Conservation (phyloP, 23 red algal genomes). For the Cyanidioschyzon merolae region DNA sequence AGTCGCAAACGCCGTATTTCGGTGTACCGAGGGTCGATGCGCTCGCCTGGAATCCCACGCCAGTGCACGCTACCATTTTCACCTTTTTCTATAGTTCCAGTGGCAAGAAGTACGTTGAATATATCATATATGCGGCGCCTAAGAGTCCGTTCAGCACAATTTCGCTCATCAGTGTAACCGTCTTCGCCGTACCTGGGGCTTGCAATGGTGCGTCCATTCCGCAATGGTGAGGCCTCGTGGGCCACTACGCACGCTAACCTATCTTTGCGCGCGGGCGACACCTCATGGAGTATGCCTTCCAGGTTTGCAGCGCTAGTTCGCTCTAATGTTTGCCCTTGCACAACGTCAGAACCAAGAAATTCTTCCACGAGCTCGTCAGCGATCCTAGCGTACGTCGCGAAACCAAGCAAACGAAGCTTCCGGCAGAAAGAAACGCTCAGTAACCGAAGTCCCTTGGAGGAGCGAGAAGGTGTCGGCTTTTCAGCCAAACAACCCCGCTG, state of each 20-base stretch:
- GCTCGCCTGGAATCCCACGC: neutral
- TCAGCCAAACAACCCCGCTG: no score
- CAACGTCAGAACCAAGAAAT: neutral
- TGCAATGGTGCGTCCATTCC: neutral
- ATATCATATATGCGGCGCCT: constrained; percentile 4
- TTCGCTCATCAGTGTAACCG: neutral
- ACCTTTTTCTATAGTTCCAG: neutral
- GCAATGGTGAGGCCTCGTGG: neutral
- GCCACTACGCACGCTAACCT: neutral
- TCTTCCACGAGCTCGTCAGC: constrained; percentile 15
- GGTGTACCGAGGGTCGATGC: neutral
- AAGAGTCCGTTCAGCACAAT: neutral
- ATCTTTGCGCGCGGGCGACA: neutral
- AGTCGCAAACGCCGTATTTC: neutral
- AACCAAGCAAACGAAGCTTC: neutral
- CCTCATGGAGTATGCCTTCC: neutral
- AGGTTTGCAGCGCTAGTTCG: neutral
- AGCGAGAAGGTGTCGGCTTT: neutral
- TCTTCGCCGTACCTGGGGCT: neutral
- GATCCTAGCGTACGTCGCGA: neutral
- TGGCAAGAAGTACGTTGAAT: constrained; percentile 4
- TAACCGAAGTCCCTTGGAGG: neutral
- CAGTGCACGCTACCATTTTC: neutral
- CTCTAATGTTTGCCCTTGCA: neutral
- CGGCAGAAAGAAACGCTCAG: neutral